These are phyloP conservation scores for Teratosphaeria nubilosa DNA, from an alignment of 2,329 filamentous ascomycete species.

Conservation along the genomic window DNA sequence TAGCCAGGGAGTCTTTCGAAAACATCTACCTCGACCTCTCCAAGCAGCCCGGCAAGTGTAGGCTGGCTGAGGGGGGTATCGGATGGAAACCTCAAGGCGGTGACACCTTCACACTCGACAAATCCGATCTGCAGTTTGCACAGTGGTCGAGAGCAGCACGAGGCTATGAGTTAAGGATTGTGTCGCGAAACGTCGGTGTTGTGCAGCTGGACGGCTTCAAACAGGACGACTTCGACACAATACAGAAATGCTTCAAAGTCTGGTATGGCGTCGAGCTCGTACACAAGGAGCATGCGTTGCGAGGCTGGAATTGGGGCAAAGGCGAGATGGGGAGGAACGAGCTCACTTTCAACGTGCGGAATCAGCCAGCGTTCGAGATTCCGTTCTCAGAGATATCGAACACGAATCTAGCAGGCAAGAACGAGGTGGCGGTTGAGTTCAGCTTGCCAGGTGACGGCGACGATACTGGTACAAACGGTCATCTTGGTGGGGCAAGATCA, in stretches of 20 bases:
- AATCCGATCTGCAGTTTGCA: constrained; percentile 70
- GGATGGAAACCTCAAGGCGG: constrained; percentile 91
- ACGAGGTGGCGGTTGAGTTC: constrained; percentile 95
- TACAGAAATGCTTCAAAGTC: constrained; percentile 89
- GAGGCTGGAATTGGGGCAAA: constrained; percentile 99
- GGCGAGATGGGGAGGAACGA: constrained; percentile 93
- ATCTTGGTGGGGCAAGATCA: constrained; percentile 60
- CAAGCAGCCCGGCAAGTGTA: constrained; percentile 82
- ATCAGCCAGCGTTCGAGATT: constrained; percentile 90
- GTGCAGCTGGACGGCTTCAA: constrained; percentile 93
- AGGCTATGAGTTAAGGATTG: constrained; percentile 87
- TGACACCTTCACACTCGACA: constrained; percentile 88
- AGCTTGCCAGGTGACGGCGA: constrained; percentile 62
- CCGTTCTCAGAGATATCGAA: constrained; percentile 97
- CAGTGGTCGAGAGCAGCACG: constrained; percentile 93
- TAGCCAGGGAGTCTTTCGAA: constrained; percentile 79
- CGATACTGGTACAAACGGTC: constrained; percentile 62
- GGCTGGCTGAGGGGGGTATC: constrained; percentile 86
- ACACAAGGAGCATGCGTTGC: constrained; percentile 82
- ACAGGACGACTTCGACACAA: constrained; percentile 84
- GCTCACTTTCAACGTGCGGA: constrained; percentile 92
- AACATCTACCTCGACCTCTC: constrained; percentile 95
- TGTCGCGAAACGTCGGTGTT: constrained; percentile 72
- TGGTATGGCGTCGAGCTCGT: constrained; percentile 95
- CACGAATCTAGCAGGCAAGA: constrained; percentile 93